Percentiles rank a stretch among this genome's conserved stretches.
Evolutionary conservation across 208 protist genomes (phyloP).

Genomic region (Acanthamoeba rhysodes): DNA sequence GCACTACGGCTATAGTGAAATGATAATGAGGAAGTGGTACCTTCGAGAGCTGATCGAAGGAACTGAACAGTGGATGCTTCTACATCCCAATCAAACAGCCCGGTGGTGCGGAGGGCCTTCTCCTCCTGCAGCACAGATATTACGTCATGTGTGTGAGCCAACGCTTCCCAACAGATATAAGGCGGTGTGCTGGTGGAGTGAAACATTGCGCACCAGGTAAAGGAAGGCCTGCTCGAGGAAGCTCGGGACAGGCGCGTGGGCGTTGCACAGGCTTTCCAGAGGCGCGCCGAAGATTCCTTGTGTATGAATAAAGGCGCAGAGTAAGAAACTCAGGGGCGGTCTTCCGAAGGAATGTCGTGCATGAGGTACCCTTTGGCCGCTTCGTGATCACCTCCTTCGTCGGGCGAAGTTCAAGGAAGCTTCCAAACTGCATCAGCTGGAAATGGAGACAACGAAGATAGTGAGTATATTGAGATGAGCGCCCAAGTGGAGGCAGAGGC

Average conservation of each 20-base stretch:
- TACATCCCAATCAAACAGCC: constrained; percentile 11
- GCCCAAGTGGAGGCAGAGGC: too few relatives aligned
- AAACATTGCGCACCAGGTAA: background rate
- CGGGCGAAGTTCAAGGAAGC: background rate
- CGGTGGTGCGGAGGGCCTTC: background rate
- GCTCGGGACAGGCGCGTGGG: background rate
- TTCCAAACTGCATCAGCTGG: background rate
- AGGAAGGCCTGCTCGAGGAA: constrained; percentile 39
- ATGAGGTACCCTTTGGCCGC: background rate
- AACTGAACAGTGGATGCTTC: background rate
- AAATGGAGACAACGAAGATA: background rate
- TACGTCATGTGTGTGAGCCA: background rate
- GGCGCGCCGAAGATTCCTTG: background rate
- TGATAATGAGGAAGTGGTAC: background rate
- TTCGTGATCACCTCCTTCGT: background rate
- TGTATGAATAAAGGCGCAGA: background rate
- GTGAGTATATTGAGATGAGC: background rate
- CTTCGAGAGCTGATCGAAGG: background rate
- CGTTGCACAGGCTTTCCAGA: background rate
- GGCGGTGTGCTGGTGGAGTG: background rate
- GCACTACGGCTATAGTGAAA: background rate
- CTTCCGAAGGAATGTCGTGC: too few relatives aligned
- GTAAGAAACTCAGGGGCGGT: background rate
- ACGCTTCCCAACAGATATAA: background rate
- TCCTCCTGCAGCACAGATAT: background rate